Base-by-base conservation (phyloP, 1,284 basidiomycete genomes). In the Filobasidium uniguttulatum region DNA sequence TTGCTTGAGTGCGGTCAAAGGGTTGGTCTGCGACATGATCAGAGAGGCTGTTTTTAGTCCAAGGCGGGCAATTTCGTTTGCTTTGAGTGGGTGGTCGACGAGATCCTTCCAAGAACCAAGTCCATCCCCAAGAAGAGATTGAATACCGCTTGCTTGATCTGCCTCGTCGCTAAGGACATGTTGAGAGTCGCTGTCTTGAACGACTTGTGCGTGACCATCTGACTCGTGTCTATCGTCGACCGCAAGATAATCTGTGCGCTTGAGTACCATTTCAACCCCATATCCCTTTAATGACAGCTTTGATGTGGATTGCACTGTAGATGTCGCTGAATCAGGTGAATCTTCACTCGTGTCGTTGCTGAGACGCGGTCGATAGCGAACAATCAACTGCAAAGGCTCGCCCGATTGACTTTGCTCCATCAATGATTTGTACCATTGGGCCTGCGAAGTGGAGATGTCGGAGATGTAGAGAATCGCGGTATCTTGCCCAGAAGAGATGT, bases 171-270 rank as follows among this genome's bases (percentile, higher is more conserved):
- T n/a, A n/a, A n/a, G n/a, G n/a, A n/a, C n/a, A n/a, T n/a, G n/a
- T n/a, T n/a, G n/a, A n/a, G n/a, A n/a, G n/a, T n/a, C n/a, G n/a
- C n/a, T n/a, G n/a, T n/a, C n/a, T n/a, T n/a, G n/a, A n/a, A n/a
- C n/a, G n/a, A n/a, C n/a, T n/a, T n/a, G n/a, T n/a, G n/a, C n/a
- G n/a, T n/a, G 37, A 12, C 9, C 37, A 19, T 38, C 37, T 10
- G n/a, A n/a, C n/a, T n/a, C n/a, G n/a, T 48, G 63, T 44, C 90
- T 73, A 64, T 96, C 90, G 62, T 96, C 90, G 3, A 97, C 73
- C 2, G 85, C 89, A 14, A 97, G 77, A 63, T 98, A 98, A 64
- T 98, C 93, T 72, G 81, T 96, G 70, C 93, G 96, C 73, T 98
- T 98, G 59, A 98, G 70, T 59, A 94, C 88, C 49, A 98, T 74